Evolutionary conservation across 768 basidiomycete species (phyloP), one percentile per base, ranked within the genome.

Genomic region (Lentinula edodes): DNA sequence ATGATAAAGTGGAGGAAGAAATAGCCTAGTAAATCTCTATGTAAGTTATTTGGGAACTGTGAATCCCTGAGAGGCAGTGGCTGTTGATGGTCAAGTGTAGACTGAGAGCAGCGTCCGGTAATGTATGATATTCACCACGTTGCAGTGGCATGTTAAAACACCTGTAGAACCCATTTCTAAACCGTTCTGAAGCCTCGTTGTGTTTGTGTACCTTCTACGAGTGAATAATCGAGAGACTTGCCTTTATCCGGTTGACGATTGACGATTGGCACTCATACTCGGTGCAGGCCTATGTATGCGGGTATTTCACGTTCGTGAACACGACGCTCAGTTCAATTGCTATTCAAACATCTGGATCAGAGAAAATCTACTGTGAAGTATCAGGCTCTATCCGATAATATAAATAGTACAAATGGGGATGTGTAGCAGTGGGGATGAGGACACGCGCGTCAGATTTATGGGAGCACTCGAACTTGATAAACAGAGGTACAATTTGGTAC

Each of bases 101-200:
- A 45, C 38, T 42, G 39, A 6, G n/a, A 38, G 6, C 50, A 51
- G 35, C 12, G 5, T 10, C 28, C 28, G 28, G 28, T 28, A 28
- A 28, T n/a, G 34, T 41, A 55, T 55, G 54, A 13, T 55, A 55
- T 38, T 45, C 35, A 38, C 58, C 58, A 59, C 58, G 58, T 59
- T 59, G 58, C 36, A 50, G 1, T 10, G 18, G 58, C 58, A 59
- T 59, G 58, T 39, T 28, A 32, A 45, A 28, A 42, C 55, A 56
- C 55, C 38, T 56, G 39, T 13, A 15, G 23, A 12, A n/a, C 38
- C 54, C 54, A 42, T n/a, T 28, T 28, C 28, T 28, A 2, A 28
- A 28, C 28, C 23, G 5, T 7, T 35, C 51, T 41, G 18, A 56
- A 43, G 55, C 55, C 55, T 56, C 55, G 32, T 56, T 56, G 55